Evolutionary conservation across 1,284 basidiomycete genomes (phyloP), one percentile per base, ranked within the genome.

Genomic region (Gomphus bonarii): DNA sequence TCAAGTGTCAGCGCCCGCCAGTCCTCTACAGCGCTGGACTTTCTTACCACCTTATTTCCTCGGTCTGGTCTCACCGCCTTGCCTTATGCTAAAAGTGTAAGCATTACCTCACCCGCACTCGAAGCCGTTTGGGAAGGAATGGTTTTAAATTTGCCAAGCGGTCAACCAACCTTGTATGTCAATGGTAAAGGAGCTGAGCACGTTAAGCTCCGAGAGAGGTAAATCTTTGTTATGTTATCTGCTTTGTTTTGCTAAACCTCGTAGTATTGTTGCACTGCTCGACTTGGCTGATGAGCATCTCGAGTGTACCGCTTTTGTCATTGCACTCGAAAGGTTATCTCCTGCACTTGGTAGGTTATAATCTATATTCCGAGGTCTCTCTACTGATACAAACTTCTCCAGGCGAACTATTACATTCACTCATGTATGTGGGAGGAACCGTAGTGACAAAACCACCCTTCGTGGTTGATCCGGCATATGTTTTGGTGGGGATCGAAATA

Each of bases 361-460:
- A 5, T 7, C 35, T 20, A 11, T 52, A 16, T 52, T 50, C 30
- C 28, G 35, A 35, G 28, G 12, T 25, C 9, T 14, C 20, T 20
- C 3, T 25, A 20, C 35, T 50, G 3, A 50, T 18, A 48, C 31
- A 9, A n/a, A 10, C 33, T 12, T 30, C 50, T 31, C 18, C 42
- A 61, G 62, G 62, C 62, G 76, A 80, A 62, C 70, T 89, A 55
- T 72, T 90, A 51, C 88, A 90, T 65, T 84, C 87, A 51, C 76
- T 90, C 60, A 86, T 90, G 85, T 91, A 90, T 69, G 84, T 89
- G 54, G 87, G 87, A 60, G 88, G 84, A 54, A 78, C 76, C 47
- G 82, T 90, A 55, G 83, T 90, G 58, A 86, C 85, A 49, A 82
- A 81, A 65, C 85, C 88, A 57, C 79, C 79, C 30, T 89, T 86